These are phyloP conservation scores for Tricholomella constricta DNA, from an alignment of 768 basidiomycete species.

Conservation along the genomic window DNA sequence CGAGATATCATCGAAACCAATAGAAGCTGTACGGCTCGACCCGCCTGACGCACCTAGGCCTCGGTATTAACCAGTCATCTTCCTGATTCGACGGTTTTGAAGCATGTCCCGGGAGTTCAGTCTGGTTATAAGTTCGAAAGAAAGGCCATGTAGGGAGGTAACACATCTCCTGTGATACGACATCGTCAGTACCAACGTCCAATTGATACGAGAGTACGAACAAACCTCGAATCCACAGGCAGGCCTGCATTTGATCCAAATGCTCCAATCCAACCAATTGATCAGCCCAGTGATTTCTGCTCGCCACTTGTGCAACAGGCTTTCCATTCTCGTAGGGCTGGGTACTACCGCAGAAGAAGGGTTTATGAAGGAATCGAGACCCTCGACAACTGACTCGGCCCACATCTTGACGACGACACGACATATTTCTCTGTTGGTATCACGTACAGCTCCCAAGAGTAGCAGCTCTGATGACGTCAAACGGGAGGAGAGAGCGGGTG, in stretches of 20 bases:
- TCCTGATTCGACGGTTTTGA: neutral
- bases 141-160: constrained; percentile 48
- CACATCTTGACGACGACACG: constrained; percentile 47
- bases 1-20: neutral
- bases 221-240: constrained; percentile 47
- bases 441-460: constrained; percentile 30
- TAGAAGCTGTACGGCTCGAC: constrained; percentile 2
- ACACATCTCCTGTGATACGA: constrained; percentile 38
- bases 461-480: constrained; percentile 31
- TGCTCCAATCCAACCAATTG: constrained; percentile 54
- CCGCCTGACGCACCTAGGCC: constrained; percentile 3
- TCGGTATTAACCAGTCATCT: constrained; percentile 3
- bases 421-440: constrained; percentile 47
- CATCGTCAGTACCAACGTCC: neutral
- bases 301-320: constrained; percentile 34
- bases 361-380: constrained; percentile 18
- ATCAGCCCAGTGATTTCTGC: constrained; percentile 38
- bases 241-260: constrained; percentile 51
- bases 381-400: constrained; percentile 39
- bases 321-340: neutral
- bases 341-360: neutral
- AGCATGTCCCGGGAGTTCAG: neutral
- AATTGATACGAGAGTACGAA: constrained; percentile 17
- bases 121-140: constrained; percentile 17
- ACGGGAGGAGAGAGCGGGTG: neutral